Evolutionary conservation across 331 rosid species (phyloP).

Genomic region (Cydonia oblonga): DNA sequence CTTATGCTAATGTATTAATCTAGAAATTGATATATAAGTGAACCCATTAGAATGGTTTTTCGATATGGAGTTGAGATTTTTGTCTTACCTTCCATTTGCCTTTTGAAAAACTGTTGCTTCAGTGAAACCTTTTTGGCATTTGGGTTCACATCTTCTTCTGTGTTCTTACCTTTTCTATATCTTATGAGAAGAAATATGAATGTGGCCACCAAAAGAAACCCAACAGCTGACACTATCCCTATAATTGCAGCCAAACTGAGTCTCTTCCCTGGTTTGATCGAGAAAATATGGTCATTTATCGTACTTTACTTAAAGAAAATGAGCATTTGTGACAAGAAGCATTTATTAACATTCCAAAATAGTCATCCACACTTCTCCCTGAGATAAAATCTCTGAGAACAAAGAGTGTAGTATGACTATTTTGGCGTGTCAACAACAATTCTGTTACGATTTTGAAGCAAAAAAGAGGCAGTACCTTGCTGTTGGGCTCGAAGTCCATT

Average conservation of each 20-base stretch:
- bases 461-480: background rate
- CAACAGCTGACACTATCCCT: background rate
- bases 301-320: background rate
- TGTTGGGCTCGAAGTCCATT: background rate
- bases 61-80: background rate
- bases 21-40: background rate
- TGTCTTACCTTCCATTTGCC: slow-evolving; percentile 6
- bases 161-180: background rate
- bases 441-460: background rate
- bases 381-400: background rate
- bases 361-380: background rate
- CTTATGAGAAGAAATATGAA: slow-evolving; percentile 1
- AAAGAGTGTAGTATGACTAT: background rate
- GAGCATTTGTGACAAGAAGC: background rate
- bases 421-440: background rate
- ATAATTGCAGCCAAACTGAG: background rate
- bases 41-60: background rate
- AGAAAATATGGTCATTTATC: background rate
- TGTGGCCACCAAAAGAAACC: background rate
- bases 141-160: background rate
- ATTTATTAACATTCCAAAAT: background rate
- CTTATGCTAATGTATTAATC: background rate
- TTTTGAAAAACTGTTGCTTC: slow-evolving; percentile 1
- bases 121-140: background rate
- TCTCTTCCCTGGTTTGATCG: background rate